phyloP scores from a whole-genome alignment of 306 rosid genomes.

The Heteromeles arbutifolia region DNA sequence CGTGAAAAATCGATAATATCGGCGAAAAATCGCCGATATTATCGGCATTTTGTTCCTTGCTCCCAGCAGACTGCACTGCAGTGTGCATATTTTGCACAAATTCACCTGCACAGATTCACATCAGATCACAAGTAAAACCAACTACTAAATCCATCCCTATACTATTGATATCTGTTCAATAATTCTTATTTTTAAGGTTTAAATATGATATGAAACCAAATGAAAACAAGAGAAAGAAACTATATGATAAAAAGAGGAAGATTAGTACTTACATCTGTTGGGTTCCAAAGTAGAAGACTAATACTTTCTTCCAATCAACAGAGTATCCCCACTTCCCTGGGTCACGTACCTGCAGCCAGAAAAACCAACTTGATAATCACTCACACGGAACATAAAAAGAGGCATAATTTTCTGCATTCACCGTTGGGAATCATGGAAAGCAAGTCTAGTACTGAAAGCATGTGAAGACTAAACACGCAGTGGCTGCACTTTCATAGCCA shows the following conservation, averaged over 20 bases:
- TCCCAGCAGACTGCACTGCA: no score
- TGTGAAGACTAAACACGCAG: not conserved
- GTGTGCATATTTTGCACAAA: no score
- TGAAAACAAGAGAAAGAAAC: not conserved
- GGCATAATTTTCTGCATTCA: not conserved
- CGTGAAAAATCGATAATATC: no score
- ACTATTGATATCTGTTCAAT: not conserved
- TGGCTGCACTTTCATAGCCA: not conserved
- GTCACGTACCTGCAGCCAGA: conserved; percentile 74
- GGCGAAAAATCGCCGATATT: no score
- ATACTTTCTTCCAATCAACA: conserved; percentile 88
- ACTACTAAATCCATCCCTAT: not conserved
- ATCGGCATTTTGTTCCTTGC: no score
- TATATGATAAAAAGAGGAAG: not conserved
- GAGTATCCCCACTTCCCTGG: conserved; percentile 90
- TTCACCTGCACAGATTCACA: no score
- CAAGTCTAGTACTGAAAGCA: not conserved
- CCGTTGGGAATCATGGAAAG: not conserved
- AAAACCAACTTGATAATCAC: conserved; percentile 23
- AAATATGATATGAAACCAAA: not conserved
- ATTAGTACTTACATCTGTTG: conserved; percentile 76
- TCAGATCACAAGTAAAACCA: no score
- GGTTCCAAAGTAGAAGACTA: conserved; percentile 83
- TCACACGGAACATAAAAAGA: not conserved
- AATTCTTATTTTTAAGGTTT: not conserved